Base-by-base conservation (phyloP, 306 rosid genomes). In the Carpinus fangiana region DNA sequence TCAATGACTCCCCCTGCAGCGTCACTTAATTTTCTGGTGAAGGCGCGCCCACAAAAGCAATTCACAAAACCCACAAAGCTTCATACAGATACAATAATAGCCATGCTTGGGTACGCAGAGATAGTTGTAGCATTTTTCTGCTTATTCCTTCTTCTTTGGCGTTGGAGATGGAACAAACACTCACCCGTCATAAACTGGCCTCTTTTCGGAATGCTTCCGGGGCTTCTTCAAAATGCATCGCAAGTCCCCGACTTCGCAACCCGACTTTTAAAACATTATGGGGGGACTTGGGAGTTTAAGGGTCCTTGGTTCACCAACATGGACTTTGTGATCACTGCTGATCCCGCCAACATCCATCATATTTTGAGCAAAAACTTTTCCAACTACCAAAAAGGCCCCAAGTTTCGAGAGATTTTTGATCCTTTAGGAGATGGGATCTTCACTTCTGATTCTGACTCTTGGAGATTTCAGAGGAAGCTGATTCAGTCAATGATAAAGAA, bases 371-470 rank as follows among this genome's bases (percentile, higher is more conserved):
- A 10, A 23, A 76, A 68, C 46, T 82, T 82, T 23, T 48, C 64
- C 0, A 82, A 82, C 12, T 86, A 76, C 26, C 75, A 77, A 1
- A 79, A 79, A 41, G 89, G 86, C 4, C 55, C 82, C 0, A 79
- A 79, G 1, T 85, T 78, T 21, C 51, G 47, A 41, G 70, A 69
- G 77, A 76, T 79, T 6, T 85, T 85, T 52, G 89, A 86, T 7
- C 41, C 77, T 52, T 23, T 82, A 0, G 89, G 89, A 60, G 86
- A 86, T 4, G 89, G 89, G 67, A 79, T 86, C 69, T 76, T 85
- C 72, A 76, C 43, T 52, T 41, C 76, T 16, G 86, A 85, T 46
- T 53, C 75, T 0, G 72, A 79, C 0, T 67, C 57, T 0, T 85
- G 89, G 89, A 79, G 17, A 23, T n/a, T 0, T 47, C 82, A 85